phyloP scores from a whole-genome alignment of 306 rosid genomes.

The Rubus parviflorus region DNA sequence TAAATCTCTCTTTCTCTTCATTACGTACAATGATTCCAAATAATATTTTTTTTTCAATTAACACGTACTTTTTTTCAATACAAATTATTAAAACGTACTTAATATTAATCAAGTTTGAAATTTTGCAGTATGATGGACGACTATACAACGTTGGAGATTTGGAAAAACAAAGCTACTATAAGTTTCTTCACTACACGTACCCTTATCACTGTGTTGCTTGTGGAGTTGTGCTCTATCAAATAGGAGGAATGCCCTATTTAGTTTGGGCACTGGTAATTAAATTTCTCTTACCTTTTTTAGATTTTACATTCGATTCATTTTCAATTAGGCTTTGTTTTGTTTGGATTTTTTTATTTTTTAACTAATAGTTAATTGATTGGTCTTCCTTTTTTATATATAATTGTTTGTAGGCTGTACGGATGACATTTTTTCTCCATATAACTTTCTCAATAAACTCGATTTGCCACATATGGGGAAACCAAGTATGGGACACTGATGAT shows the following conservation, averaged over 20 bases:
- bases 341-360: no score
- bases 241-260: slow-evolving; percentile 76
- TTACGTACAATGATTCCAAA: not conserved
- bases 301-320: no score
- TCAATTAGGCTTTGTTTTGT: no score
- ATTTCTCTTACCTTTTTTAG: no score
- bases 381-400: no score
- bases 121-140: slow-evolving; percentile 62
- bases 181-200: slow-evolving; percentile 56
- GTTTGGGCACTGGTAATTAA: slow-evolving; percentile 83
- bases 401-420: slow-evolving; percentile 65
- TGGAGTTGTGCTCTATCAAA: slow-evolving; percentile 58
- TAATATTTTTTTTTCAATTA: no score
- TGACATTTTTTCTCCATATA: slow-evolving; percentile 65
- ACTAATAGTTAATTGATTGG: no score
- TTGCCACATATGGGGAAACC: slow-evolving; percentile 85
- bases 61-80: no score
- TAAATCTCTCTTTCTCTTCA: not conserved
- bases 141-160: slow-evolving; percentile 67
- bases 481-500: slow-evolving; percentile 52
- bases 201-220: slow-evolving; percentile 68
- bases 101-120: not conserved
- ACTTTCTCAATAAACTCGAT: slow-evolving; percentile 86
- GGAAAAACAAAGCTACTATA: slow-evolving; percentile 63
- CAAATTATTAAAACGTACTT: not conserved